These are phyloP conservation scores for Eutrema heterophyllum DNA, from an alignment of 345 rosid species.

Conservation along the genomic window DNA sequence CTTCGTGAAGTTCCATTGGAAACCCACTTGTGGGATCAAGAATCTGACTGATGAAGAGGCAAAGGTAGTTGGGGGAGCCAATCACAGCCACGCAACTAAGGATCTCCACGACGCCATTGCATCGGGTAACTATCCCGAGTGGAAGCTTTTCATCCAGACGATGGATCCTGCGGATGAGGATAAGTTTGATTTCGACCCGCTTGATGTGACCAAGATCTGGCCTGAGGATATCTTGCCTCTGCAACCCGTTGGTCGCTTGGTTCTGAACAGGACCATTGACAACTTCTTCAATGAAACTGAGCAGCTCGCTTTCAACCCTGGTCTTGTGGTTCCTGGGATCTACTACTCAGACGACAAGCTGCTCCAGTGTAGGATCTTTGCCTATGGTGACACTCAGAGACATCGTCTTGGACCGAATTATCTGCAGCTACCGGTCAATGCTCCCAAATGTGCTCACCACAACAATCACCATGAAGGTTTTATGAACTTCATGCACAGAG, in stretches of 20 bases:
- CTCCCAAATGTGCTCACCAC: constrained; percentile 95
- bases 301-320: constrained; percentile 95
- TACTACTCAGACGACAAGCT: constrained; percentile 87
- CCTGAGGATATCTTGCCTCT: constrained; percentile 97
- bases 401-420: constrained; percentile 99
- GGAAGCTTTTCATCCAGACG: constrained; percentile 87
- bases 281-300: constrained; percentile 96
- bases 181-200: constrained; percentile 89
- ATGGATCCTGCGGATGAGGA: constrained; percentile 91
- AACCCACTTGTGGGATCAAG: constrained; percentile 94
- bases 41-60: constrained; percentile 93
- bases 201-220: constrained; percentile 97
- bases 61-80: constrained; percentile 76
- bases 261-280: constrained; percentile 87
- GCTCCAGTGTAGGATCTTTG: constrained; percentile 89
- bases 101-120: constrained; percentile 90
- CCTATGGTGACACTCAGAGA: constrained; percentile 91
- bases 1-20: constrained; percentile 97
- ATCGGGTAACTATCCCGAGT: constrained; percentile 95
- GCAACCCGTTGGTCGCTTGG: constrained; percentile 97
- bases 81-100: constrained; percentile 97
- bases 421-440: constrained; percentile 87
- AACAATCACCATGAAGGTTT: constrained; percentile 96
- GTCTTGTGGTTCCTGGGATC: constrained; percentile 81
- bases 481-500: constrained; percentile 93